These are phyloP conservation scores for Staphylotrichum tortipilum DNA, from an alignment of 495 filamentous ascomycete species.

Conservation along the genomic window DNA sequence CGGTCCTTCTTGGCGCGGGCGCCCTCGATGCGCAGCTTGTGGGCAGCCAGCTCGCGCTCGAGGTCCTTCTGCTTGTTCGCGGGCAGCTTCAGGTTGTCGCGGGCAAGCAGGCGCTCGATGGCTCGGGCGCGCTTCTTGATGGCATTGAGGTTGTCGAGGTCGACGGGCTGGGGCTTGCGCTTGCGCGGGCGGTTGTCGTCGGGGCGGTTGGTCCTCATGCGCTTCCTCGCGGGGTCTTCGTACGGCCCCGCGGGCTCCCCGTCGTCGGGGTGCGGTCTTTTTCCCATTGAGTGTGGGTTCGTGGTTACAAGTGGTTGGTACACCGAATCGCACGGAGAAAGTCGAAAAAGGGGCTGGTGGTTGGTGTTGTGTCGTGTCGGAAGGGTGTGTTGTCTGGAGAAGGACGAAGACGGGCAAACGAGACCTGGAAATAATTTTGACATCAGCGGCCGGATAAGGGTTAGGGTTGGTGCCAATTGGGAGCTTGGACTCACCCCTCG, in stretches of 20 bases:
- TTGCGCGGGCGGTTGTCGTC: slow-evolving; percentile 14
- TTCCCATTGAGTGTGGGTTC: slow-evolving; percentile 15
- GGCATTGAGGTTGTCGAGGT: slow-evolving; percentile 30
- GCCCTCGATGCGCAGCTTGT: slow-evolving; percentile 59
- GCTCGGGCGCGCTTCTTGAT: slow-evolving; percentile 54
- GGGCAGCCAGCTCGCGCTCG: slow-evolving; percentile 71
- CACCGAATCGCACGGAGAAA: not conserved
- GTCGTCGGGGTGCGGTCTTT: slow-evolving; percentile 14
- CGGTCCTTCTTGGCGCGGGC: slow-evolving; percentile 49
- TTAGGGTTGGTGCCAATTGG: too few species aligned
- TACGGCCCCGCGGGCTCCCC: slow-evolving; percentile 15
- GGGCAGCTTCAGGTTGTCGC: slow-evolving; percentile 50
- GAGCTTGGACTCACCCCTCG: too few species aligned
- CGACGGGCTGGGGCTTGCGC: slow-evolving; percentile 25
- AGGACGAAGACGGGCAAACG: too few species aligned
- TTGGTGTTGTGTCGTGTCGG: too few species aligned
- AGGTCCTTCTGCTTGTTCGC: slow-evolving; percentile 66
- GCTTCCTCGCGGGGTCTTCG: slow-evolving; percentile 8
- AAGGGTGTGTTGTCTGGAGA: too few species aligned
- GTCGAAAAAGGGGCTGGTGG: too few species aligned
- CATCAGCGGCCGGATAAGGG: too few species aligned
- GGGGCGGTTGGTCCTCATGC: slow-evolving; percentile 11
- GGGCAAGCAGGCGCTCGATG: slow-evolving; percentile 53
- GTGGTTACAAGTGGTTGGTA: too few species aligned
- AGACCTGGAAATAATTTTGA: too few species aligned